Base-by-base conservation (phyloP, 805 yeast genomes). In the Metschnikowia picachoensis region DNA sequence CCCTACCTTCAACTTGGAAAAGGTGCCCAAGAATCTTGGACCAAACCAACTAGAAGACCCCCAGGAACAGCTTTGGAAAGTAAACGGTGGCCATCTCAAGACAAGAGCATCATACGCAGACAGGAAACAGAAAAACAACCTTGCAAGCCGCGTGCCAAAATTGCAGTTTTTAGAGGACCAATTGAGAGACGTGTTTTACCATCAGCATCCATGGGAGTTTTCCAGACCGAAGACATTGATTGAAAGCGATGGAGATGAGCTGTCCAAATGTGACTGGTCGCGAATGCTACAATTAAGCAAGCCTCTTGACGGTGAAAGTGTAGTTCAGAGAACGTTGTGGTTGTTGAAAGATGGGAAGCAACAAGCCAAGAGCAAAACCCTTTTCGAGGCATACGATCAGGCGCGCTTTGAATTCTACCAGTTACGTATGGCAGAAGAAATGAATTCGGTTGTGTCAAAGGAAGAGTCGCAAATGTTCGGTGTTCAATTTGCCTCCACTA, bases 191-290 rank as follows among this genome's bases (percentile, higher is more conserved):
- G 72, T 86, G 20, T 94, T 94, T 60, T 92, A 84, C 66, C 81
- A 82, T 48, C 97, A 91, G 62, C 99, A 94, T 67, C 99, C 99
- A 7, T 94, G 99, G 99, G 99, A 94, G 67, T 72, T 91, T 44
- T 88, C 98, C 1, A 79, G 95, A 56, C 97, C 98, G 12, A 87
- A 87, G 62, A 75, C 80, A 28, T 68, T 94, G 54, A 76, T 90
- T 38, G 99, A 94, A 65, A 86, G 82, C 58, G 74, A 76, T 32
- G 87, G 86, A 8, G 71, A 76, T 37, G 88, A 85, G 38, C 58
- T 65, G 35, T 59, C 63, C 8, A 73, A 74, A 47, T 68, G 74
- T 52, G 89, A 94, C 64, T 94, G 99, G 98, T 74, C 83, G 39
- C 73, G 74, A 41, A 77, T 94, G 64, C 77, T 77, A 55, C 98